Evolutionary conservation across 1,139 yeast genomes (phyloP).

Genomic region (Hyphopichia khmerensis): DNA sequence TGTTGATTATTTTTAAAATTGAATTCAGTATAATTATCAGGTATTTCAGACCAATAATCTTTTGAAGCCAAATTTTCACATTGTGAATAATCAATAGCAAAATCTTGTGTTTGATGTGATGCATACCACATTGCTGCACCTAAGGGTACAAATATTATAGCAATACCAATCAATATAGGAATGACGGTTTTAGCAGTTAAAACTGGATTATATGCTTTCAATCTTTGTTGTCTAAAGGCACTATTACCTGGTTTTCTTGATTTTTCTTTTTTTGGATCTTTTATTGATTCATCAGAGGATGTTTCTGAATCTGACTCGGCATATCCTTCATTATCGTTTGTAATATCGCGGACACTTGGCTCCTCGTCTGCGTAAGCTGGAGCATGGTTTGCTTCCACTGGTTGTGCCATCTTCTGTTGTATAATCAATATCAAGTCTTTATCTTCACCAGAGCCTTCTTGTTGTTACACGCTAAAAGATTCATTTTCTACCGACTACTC

Average conservation of each 20-base stretch:
- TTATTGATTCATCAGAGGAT: conserved; percentile 11
- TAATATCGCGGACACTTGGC: background rate
- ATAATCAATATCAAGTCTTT: background rate
- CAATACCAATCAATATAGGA: conserved; percentile 72
- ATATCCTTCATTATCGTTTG: background rate
- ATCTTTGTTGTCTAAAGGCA: conserved; percentile 62
- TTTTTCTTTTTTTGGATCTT: conserved; percentile 27
- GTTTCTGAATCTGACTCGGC: conserved; percentile 8
- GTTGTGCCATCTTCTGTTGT: background rate
- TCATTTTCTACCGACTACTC: too few species aligned
- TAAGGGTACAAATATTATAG: conserved; percentile 83
- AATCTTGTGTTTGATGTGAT: conserved; percentile 71
- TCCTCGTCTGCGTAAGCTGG: background rate
- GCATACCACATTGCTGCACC: conserved; percentile 92
- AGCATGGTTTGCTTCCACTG: background rate
- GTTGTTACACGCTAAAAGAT: too few species aligned
- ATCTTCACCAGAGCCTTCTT: background rate
- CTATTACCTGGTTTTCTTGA: conserved; percentile 57
- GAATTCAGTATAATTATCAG: conserved; percentile 52
- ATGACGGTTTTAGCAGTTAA: conserved; percentile 88
- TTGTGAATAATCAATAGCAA: conserved; percentile 76
- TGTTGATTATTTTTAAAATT: conserved; percentile 42
- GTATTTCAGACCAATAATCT: conserved; percentile 58
- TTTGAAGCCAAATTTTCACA: conserved; percentile 63
- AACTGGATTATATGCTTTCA: conserved; percentile 60